Conservation (phyloP, 768 basidiomycete species). For the Coprinellus micaceus region DNA sequence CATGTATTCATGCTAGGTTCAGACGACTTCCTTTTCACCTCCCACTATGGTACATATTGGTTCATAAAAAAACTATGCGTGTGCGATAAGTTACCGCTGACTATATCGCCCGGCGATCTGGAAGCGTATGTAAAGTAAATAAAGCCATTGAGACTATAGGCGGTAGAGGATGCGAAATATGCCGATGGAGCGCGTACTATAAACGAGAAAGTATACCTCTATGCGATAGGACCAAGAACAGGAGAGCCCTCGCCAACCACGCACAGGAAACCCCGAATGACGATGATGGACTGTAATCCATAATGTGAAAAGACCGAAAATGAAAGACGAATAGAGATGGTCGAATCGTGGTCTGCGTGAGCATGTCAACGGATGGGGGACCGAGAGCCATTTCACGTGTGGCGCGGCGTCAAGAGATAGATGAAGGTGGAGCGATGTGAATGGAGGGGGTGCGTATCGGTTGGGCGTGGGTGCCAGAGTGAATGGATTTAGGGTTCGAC, state of each 20-base stretch:
- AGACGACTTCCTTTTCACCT: not conserved
- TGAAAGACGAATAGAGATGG: not conserved
- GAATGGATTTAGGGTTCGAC: no score
- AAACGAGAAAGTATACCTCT: no score
- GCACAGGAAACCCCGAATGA: not conserved
- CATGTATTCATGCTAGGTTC: constrained; percentile 2
- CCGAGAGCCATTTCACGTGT: not conserved
- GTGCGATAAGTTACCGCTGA: constrained; percentile 11
- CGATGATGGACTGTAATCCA: not conserved
- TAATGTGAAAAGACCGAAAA: not conserved
- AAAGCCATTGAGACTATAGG: no score
- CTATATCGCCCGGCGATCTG: constrained; percentile 20
- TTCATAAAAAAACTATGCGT: not conserved
- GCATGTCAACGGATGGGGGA: not conserved
- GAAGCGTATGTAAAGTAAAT: not conserved
- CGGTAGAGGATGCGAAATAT: no score
- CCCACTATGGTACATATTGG: no score
- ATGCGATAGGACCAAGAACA: no score
- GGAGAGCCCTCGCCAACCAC: no score
- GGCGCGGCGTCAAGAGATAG: not conserved
- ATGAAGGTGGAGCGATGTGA: no score
- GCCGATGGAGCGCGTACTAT: no score
- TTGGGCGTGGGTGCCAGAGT: no score
- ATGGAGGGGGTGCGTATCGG: no score
- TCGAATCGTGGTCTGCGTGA: not conserved